Evolutionary conservation across 345 rosid genomes (phyloP).

Genomic region (Laguncularia racemosa): DNA sequence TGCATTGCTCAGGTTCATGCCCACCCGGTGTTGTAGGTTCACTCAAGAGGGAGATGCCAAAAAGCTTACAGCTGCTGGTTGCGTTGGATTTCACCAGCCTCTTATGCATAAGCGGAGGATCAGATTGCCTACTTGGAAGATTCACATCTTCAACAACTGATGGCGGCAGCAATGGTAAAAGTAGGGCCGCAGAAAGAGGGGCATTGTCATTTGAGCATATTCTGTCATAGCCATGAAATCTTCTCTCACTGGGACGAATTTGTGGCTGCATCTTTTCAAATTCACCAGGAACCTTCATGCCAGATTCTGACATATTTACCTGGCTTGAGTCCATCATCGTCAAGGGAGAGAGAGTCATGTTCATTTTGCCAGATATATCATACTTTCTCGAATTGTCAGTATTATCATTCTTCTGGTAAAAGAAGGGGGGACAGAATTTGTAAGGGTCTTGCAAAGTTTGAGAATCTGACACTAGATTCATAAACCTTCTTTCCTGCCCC

Average conservation of each 20-base stretch:
- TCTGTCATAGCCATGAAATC: conserved; percentile 15
- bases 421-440: conserved; percentile 16
- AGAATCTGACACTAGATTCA: conserved; percentile 29
- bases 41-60: conserved; percentile 36
- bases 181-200: conserved; percentile 20
- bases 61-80: conserved; percentile 37
- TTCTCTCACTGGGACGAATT: conserved; percentile 14
- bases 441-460: conserved; percentile 9
- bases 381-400: conserved; percentile 14
- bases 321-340: conserved; percentile 23
- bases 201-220: conserved; percentile 13
- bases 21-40: conserved; percentile 7
- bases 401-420: conserved; percentile 4
- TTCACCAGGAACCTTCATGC: conserved; percentile 15
- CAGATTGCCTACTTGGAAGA: conserved; percentile 10
- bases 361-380: conserved; percentile 15
- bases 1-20: conserved; percentile 6
- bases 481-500: conserved; percentile 24
- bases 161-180: conserved; percentile 23
- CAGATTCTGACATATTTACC: conserved; percentile 24
- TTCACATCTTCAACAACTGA: conserved; percentile 15
- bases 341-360: conserved; percentile 19
- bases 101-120: conserved; percentile 15
- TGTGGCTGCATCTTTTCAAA: conserved; percentile 15
- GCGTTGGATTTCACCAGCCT: conserved; percentile 17